Evolutionary conservation across 768 basidiomycete genomes (phyloP).

Genomic region (Leccinellum rugosiceps): DNA sequence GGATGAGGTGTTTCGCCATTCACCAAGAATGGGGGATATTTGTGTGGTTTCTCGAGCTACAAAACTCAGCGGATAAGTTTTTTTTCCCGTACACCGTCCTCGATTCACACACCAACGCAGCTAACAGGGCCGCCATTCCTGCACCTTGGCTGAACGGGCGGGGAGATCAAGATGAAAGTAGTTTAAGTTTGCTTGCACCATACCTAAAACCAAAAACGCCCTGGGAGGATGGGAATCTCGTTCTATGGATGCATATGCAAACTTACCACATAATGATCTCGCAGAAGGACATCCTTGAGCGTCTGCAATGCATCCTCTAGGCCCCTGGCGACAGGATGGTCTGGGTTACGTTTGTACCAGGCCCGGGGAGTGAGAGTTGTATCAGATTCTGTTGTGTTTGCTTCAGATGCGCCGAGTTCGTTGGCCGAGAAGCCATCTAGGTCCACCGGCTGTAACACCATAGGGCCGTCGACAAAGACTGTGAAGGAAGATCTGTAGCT

Average conservation of each 20-base stretch:
- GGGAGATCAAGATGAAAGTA: slow-evolving; percentile 3
- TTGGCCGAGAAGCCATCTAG: slow-evolving; percentile 33
- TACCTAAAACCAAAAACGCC: slow-evolving; percentile 82
- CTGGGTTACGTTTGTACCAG: slow-evolving; percentile 66
- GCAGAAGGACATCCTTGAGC: slow-evolving; percentile 55
- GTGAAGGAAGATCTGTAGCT: background rate
- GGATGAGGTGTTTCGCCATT: slow-evolving; percentile 68
- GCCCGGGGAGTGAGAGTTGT: slow-evolving; percentile 56
- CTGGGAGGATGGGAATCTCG: slow-evolving; percentile 33
- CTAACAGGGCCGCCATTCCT: slow-evolving; percentile 65
- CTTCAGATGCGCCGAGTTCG: slow-evolving; percentile 40
- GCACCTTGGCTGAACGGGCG: slow-evolving; percentile 63
- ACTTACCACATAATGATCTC: slow-evolving; percentile 64
- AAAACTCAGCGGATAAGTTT: slow-evolving; percentile 1
- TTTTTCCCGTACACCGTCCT: background rate
- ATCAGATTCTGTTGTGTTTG: slow-evolving; percentile 35
- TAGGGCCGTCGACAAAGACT: slow-evolving; percentile 78
- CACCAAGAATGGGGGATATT: slow-evolving; percentile 56
- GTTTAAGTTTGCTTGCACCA: background rate
- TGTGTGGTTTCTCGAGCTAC: slow-evolving; percentile 53
- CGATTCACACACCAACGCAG: slow-evolving; percentile 57
- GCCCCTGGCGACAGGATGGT: slow-evolving; percentile 50
- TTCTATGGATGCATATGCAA: background rate
- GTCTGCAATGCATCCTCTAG: slow-evolving; percentile 53
- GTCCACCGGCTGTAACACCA: slow-evolving; percentile 65